Evolutionary conservation across 2,329 filamentous ascomycete species (phyloP).

Genomic region (Shiraia sp.): DNA sequence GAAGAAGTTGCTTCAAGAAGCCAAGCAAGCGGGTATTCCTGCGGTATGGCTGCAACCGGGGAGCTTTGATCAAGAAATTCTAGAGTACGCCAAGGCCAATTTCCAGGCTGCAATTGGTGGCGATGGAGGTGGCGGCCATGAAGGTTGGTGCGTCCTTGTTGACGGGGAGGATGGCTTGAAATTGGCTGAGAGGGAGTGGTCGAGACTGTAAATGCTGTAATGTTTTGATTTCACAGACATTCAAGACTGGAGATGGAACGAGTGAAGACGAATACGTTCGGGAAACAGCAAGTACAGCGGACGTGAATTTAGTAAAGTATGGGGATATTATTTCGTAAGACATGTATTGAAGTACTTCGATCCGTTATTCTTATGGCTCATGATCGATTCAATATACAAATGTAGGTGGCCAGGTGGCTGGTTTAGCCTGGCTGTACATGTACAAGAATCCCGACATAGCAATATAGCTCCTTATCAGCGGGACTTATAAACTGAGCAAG

Average conservation of each 20-base stretch:
- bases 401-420: too few relatives aligned
- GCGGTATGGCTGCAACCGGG: conserved; percentile 76
- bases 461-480: too few relatives aligned
- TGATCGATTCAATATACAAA: too few relatives aligned
- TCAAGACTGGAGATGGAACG: neutral
- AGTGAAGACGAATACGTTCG: too few relatives aligned
- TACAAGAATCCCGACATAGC: too few relatives aligned
- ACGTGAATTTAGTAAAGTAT: too few relatives aligned
- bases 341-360: too few relatives aligned
- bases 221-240: neutral
- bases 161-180: conserved; percentile 45
- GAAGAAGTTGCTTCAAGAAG: conserved; percentile 73
- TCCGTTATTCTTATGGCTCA: too few relatives aligned
- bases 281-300: too few relatives aligned
- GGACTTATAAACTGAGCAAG: neutral
- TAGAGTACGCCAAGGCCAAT: conserved; percentile 68
- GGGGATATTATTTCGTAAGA: too few relatives aligned
- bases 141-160: conserved; percentile 49
- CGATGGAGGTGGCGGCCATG: conserved; percentile 35
- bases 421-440: too few relatives aligned
- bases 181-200: conserved; percentile 41
- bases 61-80: conserved; percentile 75
- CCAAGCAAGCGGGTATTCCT: conserved; percentile 70
- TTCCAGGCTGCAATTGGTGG: conserved; percentile 71
- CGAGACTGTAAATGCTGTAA: conserved; percentile 26